Conservation (phyloP, 202 grass and related monocot genomes). For the Elaeis oleifera region DNA sequence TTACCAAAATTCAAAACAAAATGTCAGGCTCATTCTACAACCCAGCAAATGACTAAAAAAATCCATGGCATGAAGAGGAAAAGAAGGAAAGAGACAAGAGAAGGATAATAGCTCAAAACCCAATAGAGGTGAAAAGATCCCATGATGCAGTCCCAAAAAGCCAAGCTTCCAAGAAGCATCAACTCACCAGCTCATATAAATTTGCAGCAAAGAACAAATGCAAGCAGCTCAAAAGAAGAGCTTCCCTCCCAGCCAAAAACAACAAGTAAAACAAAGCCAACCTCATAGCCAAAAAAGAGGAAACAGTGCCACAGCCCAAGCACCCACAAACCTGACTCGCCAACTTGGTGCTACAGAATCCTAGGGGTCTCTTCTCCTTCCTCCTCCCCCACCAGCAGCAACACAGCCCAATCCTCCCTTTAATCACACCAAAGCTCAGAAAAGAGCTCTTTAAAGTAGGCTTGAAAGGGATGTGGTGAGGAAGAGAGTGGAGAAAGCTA, state of each 20-base stretch:
- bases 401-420: too few relatives aligned
- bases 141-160: slow-evolving; percentile 5
- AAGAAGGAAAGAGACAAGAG: background rate
- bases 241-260: background rate
- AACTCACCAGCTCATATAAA: slow-evolving; percentile 7
- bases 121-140: too few relatives aligned
- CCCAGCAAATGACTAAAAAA: too few relatives aligned
- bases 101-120: background rate
- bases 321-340: background rate
- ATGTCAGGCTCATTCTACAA: too few relatives aligned
- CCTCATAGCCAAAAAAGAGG: background rate
- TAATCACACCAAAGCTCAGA: too few relatives aligned
- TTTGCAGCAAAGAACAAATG: slow-evolving; percentile 4
- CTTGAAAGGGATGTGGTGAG: too few relatives aligned
- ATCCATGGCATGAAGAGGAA: too few relatives aligned
- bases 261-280: slow-evolving; percentile 3
- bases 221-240: background rate
- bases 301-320: background rate
- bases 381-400: too few relatives aligned
- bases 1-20: too few relatives aligned
- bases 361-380: background rate
- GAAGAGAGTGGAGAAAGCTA: too few relatives aligned
- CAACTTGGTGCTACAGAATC: background rate
- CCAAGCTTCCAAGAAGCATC: slow-evolving; percentile 12
- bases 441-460: too few relatives aligned